These are phyloP conservation scores for Moricandia moricandioides DNA, from an alignment of 345 rosid genomes.

Conservation along the genomic window DNA sequence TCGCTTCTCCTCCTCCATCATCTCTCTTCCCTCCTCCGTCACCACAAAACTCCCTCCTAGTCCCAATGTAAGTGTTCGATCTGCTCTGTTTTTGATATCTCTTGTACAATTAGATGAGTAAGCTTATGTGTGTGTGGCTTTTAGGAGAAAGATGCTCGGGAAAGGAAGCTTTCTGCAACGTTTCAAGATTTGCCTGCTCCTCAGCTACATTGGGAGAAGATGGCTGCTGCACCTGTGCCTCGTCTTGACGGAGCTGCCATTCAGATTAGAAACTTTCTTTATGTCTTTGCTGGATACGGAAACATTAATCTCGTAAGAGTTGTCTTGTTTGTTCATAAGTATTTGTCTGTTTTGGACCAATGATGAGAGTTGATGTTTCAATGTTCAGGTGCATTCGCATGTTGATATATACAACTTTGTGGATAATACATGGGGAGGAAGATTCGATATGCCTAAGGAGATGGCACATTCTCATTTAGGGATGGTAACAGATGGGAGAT, in stretches of 20 bases:
- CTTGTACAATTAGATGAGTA: not conserved
- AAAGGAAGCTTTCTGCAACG: constrained; percentile 74
- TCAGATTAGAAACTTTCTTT: constrained; percentile 72
- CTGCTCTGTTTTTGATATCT: not conserved
- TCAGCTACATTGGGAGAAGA: constrained; percentile 77
- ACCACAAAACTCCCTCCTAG: constrained; percentile 21
- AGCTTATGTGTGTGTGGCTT: too few relatives aligned
- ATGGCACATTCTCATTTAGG: constrained; percentile 99
- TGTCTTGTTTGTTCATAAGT: not conserved
- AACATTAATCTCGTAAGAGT: constrained; percentile 58
- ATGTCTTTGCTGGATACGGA: constrained; percentile 93
- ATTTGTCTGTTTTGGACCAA: not conserved
- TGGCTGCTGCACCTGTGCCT: constrained; percentile 87
- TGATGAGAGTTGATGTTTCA: not conserved
- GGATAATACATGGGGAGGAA: constrained; percentile 79
- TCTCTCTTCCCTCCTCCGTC: constrained; percentile 27
- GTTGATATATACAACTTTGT: constrained; percentile 80
- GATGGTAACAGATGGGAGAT: constrained; percentile 92
- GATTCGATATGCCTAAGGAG: constrained; percentile 95
- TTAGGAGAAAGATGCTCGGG: constrained; percentile 26
- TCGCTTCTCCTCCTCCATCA: constrained; percentile 44
- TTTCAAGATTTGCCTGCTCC: constrained; percentile 90
- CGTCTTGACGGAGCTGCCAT: constrained; percentile 91
- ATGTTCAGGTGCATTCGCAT: constrained; percentile 80
- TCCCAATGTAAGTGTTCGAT: constrained; percentile 17